These are phyloP conservation scores for Trichocladium uniseriatum DNA, from an alignment of 495 filamentous ascomycete species.

Conservation along the genomic window DNA sequence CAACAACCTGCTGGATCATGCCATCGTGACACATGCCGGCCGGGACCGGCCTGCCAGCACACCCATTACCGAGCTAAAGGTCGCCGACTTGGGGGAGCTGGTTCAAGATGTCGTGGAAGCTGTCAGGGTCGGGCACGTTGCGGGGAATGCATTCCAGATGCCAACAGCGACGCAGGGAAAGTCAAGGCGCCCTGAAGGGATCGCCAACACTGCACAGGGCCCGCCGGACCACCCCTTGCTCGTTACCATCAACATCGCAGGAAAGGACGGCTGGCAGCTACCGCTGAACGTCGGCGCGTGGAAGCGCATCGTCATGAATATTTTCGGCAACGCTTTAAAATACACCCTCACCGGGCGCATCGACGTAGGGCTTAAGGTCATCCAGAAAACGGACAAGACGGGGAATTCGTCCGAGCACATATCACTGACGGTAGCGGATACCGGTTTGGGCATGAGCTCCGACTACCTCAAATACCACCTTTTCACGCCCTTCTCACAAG, in stretches of 20 bases:
- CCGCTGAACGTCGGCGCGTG: conserved; percentile 35
- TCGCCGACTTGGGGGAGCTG: conserved; percentile 25
- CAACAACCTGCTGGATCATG: conserved; percentile 43
- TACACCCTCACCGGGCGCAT: conserved; percentile 63
- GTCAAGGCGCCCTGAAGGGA: conserved; percentile 11
- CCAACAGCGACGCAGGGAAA: not conserved
- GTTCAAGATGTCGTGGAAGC: conserved; percentile 40
- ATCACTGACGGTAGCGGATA: conserved; percentile 45
- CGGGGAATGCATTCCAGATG: conserved; percentile 20
- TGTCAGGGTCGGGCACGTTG: conserved; percentile 30
- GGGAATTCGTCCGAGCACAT: not conserved
- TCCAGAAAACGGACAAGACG: conserved; percentile 3
- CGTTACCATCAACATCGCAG: conserved; percentile 30
- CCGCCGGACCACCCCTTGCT: conserved; percentile 16
- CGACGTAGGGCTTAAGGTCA: conserved; percentile 43
- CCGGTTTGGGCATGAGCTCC: conserved; percentile 58
- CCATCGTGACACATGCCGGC: conserved; percentile 43
- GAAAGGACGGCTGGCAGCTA: conserved; percentile 24
- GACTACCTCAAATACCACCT: conserved; percentile 59
- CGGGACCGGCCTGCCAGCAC: conserved; percentile 26
- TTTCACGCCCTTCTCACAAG: conserved; percentile 65
- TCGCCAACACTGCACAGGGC: not conserved
- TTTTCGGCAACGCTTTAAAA: conserved; percentile 77
- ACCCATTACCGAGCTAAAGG: conserved; percentile 41
- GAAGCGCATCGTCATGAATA: conserved; percentile 65